These are phyloP conservation scores for Kodamaea anthophila DNA, from an alignment of 1,139 yeast species.

Conservation along the genomic window DNA sequence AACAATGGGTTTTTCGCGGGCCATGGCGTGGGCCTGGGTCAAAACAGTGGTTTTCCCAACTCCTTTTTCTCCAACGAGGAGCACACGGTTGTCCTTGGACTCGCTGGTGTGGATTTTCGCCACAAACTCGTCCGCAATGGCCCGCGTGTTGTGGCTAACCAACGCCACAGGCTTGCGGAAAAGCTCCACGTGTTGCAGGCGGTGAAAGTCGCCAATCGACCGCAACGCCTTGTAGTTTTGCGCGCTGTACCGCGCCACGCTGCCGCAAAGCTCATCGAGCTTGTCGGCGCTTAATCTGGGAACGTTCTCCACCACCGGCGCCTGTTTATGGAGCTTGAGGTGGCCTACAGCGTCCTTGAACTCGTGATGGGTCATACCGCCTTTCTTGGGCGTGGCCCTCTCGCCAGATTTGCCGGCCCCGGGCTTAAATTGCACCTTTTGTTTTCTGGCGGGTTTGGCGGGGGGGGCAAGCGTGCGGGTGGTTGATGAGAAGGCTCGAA, in stretches of 20 bases:
- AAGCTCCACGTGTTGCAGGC: conserved; percentile 53
- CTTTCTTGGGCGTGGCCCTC: conserved; percentile 25
- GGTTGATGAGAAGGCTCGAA: too few relatives aligned
- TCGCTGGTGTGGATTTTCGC: conserved; percentile 16
- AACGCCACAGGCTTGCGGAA: conserved; percentile 53
- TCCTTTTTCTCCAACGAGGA: conserved; percentile 69
- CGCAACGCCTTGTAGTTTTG: conserved; percentile 21
- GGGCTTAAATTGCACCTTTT: conserved; percentile 11
- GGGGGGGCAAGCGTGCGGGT: conserved; percentile 8
- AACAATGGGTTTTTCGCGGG: conserved; percentile 40
- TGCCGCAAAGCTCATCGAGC: conserved; percentile 11
- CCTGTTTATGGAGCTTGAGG: conserved; percentile 31
- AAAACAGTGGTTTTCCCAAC: conserved; percentile 74
- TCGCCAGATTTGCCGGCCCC: conserved; percentile 7
- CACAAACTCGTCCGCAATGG: conserved; percentile 22
- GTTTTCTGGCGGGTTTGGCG: conserved; percentile 10
- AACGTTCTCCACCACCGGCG: conserved; percentile 15
- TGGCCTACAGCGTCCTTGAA: conserved; percentile 37
- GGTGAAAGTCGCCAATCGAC: conserved; percentile 52
- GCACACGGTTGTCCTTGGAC: conserved; percentile 43
- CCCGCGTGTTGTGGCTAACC: conserved; percentile 32
- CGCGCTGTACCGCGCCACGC: conserved; percentile 22
- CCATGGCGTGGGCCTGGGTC: conserved; percentile 62
- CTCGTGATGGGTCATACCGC: conserved; percentile 40
- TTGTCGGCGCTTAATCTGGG: conserved; percentile 12